Base-by-base conservation (phyloP, 176 grass and related monocot genomes). In the Ensete ventricosum region DNA sequence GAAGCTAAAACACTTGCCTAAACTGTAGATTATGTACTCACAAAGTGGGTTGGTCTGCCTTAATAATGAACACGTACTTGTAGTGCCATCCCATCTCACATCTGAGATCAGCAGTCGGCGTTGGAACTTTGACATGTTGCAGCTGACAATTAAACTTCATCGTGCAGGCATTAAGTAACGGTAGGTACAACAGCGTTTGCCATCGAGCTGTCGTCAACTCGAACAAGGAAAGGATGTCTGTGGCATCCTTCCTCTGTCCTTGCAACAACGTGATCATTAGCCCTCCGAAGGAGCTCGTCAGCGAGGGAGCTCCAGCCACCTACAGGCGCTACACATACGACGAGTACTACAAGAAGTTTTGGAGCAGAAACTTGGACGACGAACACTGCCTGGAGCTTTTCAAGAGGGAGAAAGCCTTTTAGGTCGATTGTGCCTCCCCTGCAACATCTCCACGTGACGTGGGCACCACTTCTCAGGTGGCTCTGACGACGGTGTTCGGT, bases 321-420 rank as follows among this genome's bases (percentile, higher is more conserved):
- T 96, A 96, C 68, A 14, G 88, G 26, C 84, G 24, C 69, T 96
- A 87, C 81, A 96, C 92, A 1, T 96, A 96, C 5, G 83, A 86
- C 26, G 88, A 96, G 71, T 96, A 96, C 77, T 96, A 96, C 83
- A 87, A 85, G 27, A 91, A 83, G 54, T 96, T 96, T 72, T 96
- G 92, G 92, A 96, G 86, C 76, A 91, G 88, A 59, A 91, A 83
- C 78, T 76, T 96, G 54, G 92, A 96, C 76, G 79, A 91, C 26
- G 92, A 91, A 54, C 88, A 87, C 55, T 96, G 92, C 74, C 71
- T 96, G 12, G 92, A 91, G 74, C 84, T 91, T 34, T 96, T 96
- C 75, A 91, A 79, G n/a, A 83, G 9, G 67, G 43, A 22, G 8
- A 21, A 6, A 19, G 1, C 5, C 19, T 29, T 43, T 9, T 43